Evolutionary conservation across 805 yeast species (phyloP), one percentile per base, ranked within the genome.

Genomic region (Blastobotrys muscicola): DNA sequence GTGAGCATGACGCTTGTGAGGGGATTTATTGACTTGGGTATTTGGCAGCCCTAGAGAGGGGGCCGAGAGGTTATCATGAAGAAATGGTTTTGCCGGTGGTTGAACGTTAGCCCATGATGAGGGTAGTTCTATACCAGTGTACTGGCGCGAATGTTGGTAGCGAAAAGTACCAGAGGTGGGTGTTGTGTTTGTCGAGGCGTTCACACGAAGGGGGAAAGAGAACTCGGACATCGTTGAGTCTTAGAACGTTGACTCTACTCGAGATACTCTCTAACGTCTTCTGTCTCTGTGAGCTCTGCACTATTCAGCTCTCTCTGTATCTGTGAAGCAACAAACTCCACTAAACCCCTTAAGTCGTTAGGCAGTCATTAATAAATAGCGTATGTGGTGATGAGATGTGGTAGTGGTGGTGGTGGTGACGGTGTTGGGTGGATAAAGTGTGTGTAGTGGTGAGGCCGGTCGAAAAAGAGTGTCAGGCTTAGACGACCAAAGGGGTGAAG

Each of bases 1-100:
- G 36, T 41, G 44, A 12, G 44, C 44, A 29, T 41, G 44, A 4
- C 44, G 29, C 12, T 42, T 34, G 30, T 41, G 47, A 20, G 44
- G 44, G 12, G 47, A 38, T 33, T 33, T 20, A 6, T 20, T 20
- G 4, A 6, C 26, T 20, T 20, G 26, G 26, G 26, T 20, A 20
- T 20, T 31, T 15, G 41, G 35, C 4, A 35, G 41, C 4, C 29
- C 16, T 12, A 13, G 33, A 3, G 26, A 20, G 6, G 39, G 20
- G 8, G 39, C 39, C 8, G 39, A 12, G 11, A 8, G 29, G 11
- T 10, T 23, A 8, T 12, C 16, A 8, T 12, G 15, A 33, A 37
- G 33, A 8, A 30, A 10, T 11, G 15, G 29, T 23, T 23, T 8
- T 12, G 29, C 11, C n/a, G 33, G 32, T 26, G 31, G 32, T 16